Percentiles rank a stretch among this genome's conserved stretches.
Evolutionary conservation across 495 filamentous ascomycete genomes (phyloP).

Genomic region (Oleoguttula mirabilis): DNA sequence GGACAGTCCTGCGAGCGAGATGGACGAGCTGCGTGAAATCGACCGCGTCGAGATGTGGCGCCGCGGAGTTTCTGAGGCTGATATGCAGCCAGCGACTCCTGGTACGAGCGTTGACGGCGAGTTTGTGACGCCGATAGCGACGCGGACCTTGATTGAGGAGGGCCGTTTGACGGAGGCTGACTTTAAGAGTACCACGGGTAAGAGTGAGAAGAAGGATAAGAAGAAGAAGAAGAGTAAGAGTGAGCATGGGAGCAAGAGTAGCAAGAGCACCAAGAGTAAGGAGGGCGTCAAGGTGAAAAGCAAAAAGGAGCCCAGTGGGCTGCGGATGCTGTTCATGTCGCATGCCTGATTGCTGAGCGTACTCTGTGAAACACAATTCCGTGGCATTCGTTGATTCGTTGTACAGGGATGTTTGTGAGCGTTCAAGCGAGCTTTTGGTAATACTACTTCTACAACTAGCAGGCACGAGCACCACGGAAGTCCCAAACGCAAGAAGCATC

Average conservation of each 20-base stretch:
- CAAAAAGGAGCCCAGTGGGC: constrained; percentile 36
- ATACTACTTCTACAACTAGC: not conserved
- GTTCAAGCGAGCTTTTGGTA: not conserved
- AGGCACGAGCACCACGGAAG: not conserved
- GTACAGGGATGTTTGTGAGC: not conserved
- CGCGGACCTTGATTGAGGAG: constrained; percentile 37
- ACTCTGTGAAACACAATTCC: no score
- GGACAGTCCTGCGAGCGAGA: constrained; percentile 27
- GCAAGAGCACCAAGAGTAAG: constrained; percentile 29
- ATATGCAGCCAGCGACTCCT: constrained; percentile 29
- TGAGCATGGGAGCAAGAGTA: constrained; percentile 23
- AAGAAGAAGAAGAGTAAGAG: constrained; percentile 17
- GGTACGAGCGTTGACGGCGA: constrained; percentile 71
- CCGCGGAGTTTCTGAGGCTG: constrained; percentile 65
- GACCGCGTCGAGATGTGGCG: constrained; percentile 71
- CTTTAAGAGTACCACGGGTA: constrained; percentile 21
- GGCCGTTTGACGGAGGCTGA: constrained; percentile 28
- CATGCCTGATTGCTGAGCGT: constrained; percentile 6
- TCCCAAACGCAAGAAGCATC: no score
- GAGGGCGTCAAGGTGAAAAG: constrained; percentile 26
- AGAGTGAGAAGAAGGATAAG: constrained; percentile 25
- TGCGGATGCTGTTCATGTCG: constrained; percentile 37
- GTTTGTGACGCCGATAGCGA: constrained; percentile 70
- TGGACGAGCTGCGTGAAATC: constrained; percentile 35
- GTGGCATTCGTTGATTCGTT: not conserved